A percentile compares a stretch with the other conserved stretches of the same genome.
Evolutionary conservation across 306 rosid species (phyloP).

Genomic region (Malus sylvestris): DNA sequence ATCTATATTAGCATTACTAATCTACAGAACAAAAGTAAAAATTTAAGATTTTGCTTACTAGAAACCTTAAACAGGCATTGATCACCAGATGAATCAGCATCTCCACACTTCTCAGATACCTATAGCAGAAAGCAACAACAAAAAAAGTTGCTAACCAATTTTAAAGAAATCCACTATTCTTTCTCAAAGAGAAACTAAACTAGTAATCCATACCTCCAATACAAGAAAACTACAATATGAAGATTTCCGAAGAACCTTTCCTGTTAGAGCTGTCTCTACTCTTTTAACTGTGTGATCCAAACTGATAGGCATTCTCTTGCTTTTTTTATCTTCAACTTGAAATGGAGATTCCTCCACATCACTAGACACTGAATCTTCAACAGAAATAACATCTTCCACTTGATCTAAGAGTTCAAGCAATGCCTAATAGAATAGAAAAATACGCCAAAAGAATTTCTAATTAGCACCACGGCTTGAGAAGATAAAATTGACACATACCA

Average conservation of each 20-base stretch:
- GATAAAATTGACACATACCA: neutral
- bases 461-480: neutral
- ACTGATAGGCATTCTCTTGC: slow-evolving; percentile 21
- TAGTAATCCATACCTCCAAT: slow-evolving; percentile 62
- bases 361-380: slow-evolving; percentile 39
- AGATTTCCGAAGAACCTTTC: slow-evolving; percentile 11
- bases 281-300: slow-evolving; percentile 24
- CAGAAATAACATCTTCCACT: slow-evolving; percentile 80
- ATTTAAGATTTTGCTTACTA: slow-evolving; percentile 18
- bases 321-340: slow-evolving; percentile 32
- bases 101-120: slow-evolving; percentile 57
- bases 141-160: slow-evolving; percentile 16
- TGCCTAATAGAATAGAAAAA: slow-evolving; percentile 42
- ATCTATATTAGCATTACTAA: slow-evolving; percentile 17
- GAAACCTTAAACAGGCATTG: slow-evolving; percentile 61
- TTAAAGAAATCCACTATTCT: neutral
- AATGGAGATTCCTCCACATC: slow-evolving; percentile 27
- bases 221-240: slow-evolving; percentile 54
- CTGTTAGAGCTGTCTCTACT: slow-evolving; percentile 4
- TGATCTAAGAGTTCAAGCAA: slow-evolving; percentile 95
- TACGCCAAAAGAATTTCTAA: neutral
- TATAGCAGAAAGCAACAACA: slow-evolving; percentile 19
- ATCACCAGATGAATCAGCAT: slow-evolving; percentile 42
- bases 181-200: slow-evolving; percentile 6
- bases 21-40: slow-evolving; percentile 4